Base-by-base conservation (phyloP, 2,329 filamentous ascomycete genomes). In the Pseudocercospora musae region DNA sequence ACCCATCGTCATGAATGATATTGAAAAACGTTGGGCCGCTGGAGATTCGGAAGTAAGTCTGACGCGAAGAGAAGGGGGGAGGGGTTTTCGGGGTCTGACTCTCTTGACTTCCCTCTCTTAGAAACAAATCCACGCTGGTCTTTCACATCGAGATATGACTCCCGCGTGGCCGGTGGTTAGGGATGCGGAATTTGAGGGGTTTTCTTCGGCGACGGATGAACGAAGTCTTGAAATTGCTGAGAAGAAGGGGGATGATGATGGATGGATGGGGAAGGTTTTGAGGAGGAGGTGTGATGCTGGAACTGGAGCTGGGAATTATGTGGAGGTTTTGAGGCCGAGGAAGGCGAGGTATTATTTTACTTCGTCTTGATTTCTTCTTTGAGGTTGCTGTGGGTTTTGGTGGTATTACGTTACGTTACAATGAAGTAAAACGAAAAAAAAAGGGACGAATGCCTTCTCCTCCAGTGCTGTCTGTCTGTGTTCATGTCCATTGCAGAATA, bases 1-100 rank as follows among this genome's bases (percentile, higher is more conserved):
- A 25, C 23, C 21, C 18, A 33, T 27, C 46, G 33, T 52, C 49
- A 52, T 71, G 58, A 50, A 65, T 46, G 70, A 72, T 9, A 69
- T 73, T 33, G 69, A 73, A 63, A 59, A 63, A 20, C 62, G 69
- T 18, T 73, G 70, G 71, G 64, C 65, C 9, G 59, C 64, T 20
- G 71, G 70, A 25, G 57, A 70, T 44, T 66, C 68, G 56, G 71
- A 73, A 56, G 70, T 73, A 70, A 54, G 66, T 65, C n/a, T n/a
- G n/a, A n/a, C n/a, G n/a, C n/a, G n/a, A n/a, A n/a, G n/a, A n/a
- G n/a, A n/a, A n/a, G n/a, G n/a, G n/a, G n/a, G n/a, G n/a, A n/a
- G n/a, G n/a, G n/a, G n/a, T n/a, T n/a, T n/a, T n/a, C n/a, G n/a
- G n/a, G n/a, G n/a, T n/a, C n/a, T n/a, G n/a, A 11, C 49, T 40